Base-by-base conservation (phyloP, 106 monocot genomes). In the Amphibolis antarctica region DNA sequence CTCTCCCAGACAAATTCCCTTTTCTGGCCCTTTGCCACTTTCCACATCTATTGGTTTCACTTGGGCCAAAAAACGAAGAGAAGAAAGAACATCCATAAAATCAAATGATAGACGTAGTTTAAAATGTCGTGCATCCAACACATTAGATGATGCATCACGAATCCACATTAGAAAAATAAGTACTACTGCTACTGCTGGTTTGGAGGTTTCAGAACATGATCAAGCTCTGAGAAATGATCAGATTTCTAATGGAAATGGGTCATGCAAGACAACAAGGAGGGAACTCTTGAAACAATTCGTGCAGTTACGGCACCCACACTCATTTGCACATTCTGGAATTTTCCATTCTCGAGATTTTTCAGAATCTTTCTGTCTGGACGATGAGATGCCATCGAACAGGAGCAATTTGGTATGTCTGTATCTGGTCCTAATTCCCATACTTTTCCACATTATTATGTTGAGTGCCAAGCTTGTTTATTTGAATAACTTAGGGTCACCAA, bases 1-100 rank as follows among this genome's bases (percentile, higher is more conserved):
- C 11, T 68, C 81, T 51, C 69, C 71, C 44, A 73, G 68, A 21
- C 79, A 76, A 29, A 68, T 82, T 53, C 52, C 81, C 64, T 76
- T 96, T 67, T 87, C 96, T 22, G 98, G 82, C 0, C 91, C 90
- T 12, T 44, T 98, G 44, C 65, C 52, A 46, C 75, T 83, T 70
- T 60, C 84, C 68, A 66, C 96, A 63, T 91, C 87, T n/a, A 91
- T 69, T 66, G 82, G 78, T 52, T 90, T 98, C 77, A 75, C 86
- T 26, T 98, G 90, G 65, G 86, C 76, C 2, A 90, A 82, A 44
- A 84, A 74, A 59, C 72, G 21, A 18, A 78, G 62, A 74, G 90
- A 82, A 49, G 80, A 76, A 43, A 60, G 24, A 22, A 50, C 64
- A 0, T 18, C 55, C 50, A 55, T 54, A 65, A 72, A 69, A 58